Evolutionary conservation across 2,329 filamentous ascomycete genomes (phyloP), one percentile per base, ranked within the genome.

Genomic region (Thelonectria olida): DNA sequence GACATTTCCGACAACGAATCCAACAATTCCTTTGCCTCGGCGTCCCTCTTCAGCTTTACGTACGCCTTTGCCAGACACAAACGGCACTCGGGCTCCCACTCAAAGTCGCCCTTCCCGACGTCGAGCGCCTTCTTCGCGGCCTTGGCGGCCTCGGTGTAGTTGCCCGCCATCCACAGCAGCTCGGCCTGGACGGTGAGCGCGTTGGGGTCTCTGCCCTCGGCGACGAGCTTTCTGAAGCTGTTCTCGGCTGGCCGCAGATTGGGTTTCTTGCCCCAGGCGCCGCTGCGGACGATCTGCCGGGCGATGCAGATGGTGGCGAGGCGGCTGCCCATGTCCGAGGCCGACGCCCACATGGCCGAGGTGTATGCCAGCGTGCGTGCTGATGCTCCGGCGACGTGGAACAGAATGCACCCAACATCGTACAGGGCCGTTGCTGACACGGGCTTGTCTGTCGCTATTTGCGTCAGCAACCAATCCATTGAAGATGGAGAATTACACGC

Each of bases 151-250:
- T 64, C 67, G 1, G 59, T 56, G 52, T 69, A 71, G 31, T 66
- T 70, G 6, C 68, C 70, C 38, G 67, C 61, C 23, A 50, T 45
- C 48, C 67, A 69, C 12, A 75, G 70, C 23, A 67, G 23, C 53
- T 74, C 70, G 15, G 74, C 79, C 41, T 79, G 72, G 8, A 72
- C 66, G 4, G 74, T 72, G 20, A 80, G 66, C 28, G 76, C 79
- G 44, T 80, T 69, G 4, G 76, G 67, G 36, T 80, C 70, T n/a
- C 65, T 69, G 23, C 68, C 73, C 27, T 62, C 56, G 12, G 65
- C 42, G 25, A 78, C 67, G 9, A 80, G 63, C 23, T 70, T 50
- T 62, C 64, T 69, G 65, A 78, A 78, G 15, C 71, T 73, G 2
- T 61, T 50, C 51, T 77, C 73, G 3, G 68, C 50, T 5, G 54